These are phyloP conservation scores for Mycena polygramma DNA, from an alignment of 768 basidiomycete species.

Conservation along the genomic window DNA sequence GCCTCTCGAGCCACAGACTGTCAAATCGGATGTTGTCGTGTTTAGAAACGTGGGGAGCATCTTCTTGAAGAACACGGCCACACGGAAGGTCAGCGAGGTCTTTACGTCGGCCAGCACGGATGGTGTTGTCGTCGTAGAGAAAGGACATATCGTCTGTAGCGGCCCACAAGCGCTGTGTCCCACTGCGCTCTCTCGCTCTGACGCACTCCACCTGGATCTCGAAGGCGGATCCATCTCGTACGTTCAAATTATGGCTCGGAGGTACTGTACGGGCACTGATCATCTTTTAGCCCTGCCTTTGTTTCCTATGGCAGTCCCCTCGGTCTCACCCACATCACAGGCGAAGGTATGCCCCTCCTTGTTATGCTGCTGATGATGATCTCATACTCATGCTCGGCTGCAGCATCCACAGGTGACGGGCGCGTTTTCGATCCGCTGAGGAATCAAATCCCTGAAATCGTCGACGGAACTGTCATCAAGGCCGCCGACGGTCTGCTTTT, in stretches of 20 bases:
- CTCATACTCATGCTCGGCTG: constrained; percentile 61
- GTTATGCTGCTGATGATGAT: constrained; percentile 57
- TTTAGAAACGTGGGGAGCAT: constrained; percentile 33
- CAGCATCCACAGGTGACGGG: constrained; percentile 81
- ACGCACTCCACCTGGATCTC: constrained; percentile 27
- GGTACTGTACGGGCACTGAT: neutral
- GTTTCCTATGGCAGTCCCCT: constrained; percentile 33
- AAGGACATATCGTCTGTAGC: constrained; percentile 26
- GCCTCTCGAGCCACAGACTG: constrained; percentile 50
- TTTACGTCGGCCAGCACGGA: constrained; percentile 1
- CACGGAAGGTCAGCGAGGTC: constrained; percentile 14
- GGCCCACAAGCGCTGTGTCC: constrained; percentile 26
- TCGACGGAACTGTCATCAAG: constrained; percentile 58
- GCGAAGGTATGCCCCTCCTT: constrained; percentile 70
- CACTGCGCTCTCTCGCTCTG: constrained; percentile 1
- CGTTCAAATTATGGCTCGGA: neutral
- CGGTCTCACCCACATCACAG: constrained; percentile 49
- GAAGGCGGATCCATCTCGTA: constrained; percentile 33
- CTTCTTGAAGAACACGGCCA: constrained; percentile 19
- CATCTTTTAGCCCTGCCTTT: constrained; percentile 17
- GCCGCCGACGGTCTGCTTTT: constrained; percentile 77
- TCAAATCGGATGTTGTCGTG: constrained; percentile 18
- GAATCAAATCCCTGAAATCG: constrained; percentile 47
- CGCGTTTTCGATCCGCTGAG: constrained; percentile 64
- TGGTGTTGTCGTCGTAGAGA: constrained; percentile 23